These are phyloP conservation scores for Pythium utonaiense DNA, from an alignment of 352 stramenopile species.

Conservation along the genomic window DNA sequence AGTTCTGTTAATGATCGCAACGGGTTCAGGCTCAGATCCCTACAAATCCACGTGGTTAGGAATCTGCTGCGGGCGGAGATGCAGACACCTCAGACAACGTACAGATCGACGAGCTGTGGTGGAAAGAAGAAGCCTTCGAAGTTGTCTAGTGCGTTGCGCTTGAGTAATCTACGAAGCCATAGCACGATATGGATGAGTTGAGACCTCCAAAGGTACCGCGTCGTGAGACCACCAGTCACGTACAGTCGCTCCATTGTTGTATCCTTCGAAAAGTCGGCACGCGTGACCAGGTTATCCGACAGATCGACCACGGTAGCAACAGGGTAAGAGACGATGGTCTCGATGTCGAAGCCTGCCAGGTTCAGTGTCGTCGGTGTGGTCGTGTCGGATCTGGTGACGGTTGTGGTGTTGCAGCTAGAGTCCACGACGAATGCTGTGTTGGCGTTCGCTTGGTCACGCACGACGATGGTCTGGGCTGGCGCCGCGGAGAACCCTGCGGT, in stretches of 20 bases:
- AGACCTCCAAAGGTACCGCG: not conserved
- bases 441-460: not conserved
- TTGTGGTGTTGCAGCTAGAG: not conserved
- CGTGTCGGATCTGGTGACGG: not conserved
- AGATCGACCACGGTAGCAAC: not conserved
- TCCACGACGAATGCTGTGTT: conserved; percentile 1
- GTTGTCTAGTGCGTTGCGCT: not conserved
- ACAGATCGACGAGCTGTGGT: conserved; percentile 13
- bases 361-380: not conserved
- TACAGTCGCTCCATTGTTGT: not conserved
- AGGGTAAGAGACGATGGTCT: conserved; percentile 8
- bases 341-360: conserved; percentile 3
- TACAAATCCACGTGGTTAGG: not conserved
- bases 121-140: conserved; percentile 10
- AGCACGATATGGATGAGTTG: not conserved
- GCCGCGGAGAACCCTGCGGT: not conserved
- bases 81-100: not conserved
- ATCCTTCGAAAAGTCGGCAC: conserved; percentile 1
- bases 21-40: conserved; percentile 11
- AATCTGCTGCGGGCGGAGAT: not conserved
- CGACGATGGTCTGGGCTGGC: not conserved
- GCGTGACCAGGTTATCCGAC: not conserved
- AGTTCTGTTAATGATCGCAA: conserved; percentile 2
- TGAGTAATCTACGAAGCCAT: not conserved
- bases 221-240: not conserved